Evolutionary conservation across 352 stramenopile genomes (phyloP).

Genomic region (Globisporangium emineosum): DNA sequence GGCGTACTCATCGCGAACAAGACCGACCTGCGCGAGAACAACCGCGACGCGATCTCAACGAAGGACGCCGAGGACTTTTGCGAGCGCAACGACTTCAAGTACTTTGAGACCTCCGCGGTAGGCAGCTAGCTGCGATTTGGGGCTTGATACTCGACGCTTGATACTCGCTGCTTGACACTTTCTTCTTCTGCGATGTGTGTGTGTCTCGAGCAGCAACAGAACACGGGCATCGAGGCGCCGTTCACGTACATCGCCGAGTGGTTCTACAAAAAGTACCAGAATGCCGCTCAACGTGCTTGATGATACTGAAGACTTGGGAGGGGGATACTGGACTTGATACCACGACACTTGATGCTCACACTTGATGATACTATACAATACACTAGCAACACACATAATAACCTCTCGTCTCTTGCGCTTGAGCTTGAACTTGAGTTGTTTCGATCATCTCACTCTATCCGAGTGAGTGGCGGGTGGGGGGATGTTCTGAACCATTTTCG

Average conservation of each 20-base stretch:
- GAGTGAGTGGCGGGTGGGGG: neutral
- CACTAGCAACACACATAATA: neutral
- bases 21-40: conserved; percentile 71
- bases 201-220: conserved; percentile 49
- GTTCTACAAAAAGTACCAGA: conserved; percentile 86
- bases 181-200: neutral
- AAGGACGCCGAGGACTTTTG: conserved; percentile 76
- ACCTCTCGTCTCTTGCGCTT: neutral
- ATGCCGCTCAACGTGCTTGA: conserved; percentile 50
- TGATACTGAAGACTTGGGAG: neutral
- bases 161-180: conserved; percentile 6
- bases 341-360: neutral
- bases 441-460: neutral
- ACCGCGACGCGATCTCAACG: conserved; percentile 61
- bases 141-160: neutral
- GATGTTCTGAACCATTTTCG: neutral
- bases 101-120: conserved; percentile 80
- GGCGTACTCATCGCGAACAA: conserved; percentile 79
- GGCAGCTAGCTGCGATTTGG: conserved; percentile 4
- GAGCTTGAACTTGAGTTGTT: neutral
- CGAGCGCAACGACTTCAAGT: conserved; percentile 76
- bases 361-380: neutral
- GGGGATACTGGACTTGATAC: neutral
- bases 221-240: conserved; percentile 64
- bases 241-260: conserved; percentile 80